Percentiles rank a stretch among this genome's conserved stretches.
phyloP scores from a whole-genome alignment of 2,329 filamentous ascomycete species.

The Coniosporium tulheliwenetii region DNA sequence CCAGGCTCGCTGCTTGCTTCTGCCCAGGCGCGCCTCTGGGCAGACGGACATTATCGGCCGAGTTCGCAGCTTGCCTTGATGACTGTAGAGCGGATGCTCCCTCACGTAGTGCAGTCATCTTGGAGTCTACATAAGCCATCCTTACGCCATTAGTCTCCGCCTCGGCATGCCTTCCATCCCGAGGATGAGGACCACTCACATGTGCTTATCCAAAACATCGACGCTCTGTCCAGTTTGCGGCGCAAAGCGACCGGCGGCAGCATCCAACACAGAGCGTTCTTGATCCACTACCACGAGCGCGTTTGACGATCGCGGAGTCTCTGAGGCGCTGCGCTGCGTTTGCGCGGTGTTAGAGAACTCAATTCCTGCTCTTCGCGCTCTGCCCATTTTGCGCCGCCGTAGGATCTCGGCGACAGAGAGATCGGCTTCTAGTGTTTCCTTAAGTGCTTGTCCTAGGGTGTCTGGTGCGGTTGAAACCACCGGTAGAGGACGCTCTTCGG shows the following conservation, averaged over 20 bases:
- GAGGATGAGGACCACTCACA: conserved; percentile 41
- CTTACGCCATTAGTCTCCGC: conserved; percentile 54
- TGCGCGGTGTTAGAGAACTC: conserved; percentile 33
- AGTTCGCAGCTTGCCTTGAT: too few relatives aligned
- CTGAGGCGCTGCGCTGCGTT: conserved; percentile 7
- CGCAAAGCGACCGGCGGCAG: conserved; percentile 45
- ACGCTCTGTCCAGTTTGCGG: conserved; percentile 54
- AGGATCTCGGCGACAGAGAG: conserved; percentile 36
- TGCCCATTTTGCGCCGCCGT: conserved; percentile 36
- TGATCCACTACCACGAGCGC: conserved; percentile 15
- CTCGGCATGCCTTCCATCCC: conserved; percentile 8
- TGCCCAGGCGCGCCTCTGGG: background rate
- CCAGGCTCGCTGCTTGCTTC: background rate
- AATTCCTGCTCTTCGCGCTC: conserved; percentile 37
- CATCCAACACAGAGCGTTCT: conserved; percentile 18
- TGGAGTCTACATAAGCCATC: conserved; percentile 73
- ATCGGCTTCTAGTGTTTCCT: conserved; percentile 13
- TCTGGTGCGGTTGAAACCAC: too few relatives aligned
- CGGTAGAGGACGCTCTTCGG: background rate
- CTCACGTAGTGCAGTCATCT: conserved; percentile 48
- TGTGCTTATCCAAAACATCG: conserved; percentile 54
- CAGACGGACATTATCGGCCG: too few relatives aligned
- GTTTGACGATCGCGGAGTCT: conserved; percentile 10
- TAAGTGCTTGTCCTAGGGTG: conserved; percentile 1
- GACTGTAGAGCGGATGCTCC: conserved; percentile 10